These are phyloP conservation scores for Ensete ventricosum DNA, from an alignment of 176 grass and related monocot species.

Conservation along the genomic window DNA sequence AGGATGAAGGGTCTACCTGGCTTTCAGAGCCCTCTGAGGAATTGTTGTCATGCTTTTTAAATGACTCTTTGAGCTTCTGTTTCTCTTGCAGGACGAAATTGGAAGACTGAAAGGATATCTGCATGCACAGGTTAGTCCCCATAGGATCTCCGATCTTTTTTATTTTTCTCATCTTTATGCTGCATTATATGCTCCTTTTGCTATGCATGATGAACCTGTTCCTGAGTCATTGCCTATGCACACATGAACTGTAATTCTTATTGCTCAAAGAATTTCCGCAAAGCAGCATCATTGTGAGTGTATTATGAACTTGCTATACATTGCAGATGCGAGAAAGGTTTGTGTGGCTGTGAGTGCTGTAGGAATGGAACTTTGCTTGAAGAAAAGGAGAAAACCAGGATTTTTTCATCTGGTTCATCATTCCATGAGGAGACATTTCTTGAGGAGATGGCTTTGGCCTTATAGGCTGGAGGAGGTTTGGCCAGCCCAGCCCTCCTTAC, in stretches of 20 bases:
- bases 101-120: conserved; percentile 63
- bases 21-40: conserved; percentile 30
- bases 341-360: conserved; percentile 63
- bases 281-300: not conserved
- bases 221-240: not conserved
- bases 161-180: not conserved
- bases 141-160: not conserved
- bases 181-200: not conserved
- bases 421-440: conserved; percentile 78
- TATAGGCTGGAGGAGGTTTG: conserved; percentile 24
- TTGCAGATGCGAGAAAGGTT: conserved; percentile 78
- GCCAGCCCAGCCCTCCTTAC: not conserved
- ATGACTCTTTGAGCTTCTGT: conserved; percentile 62
- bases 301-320: not conserved
- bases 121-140: conserved; percentile 69
- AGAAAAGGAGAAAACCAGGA: conserved; percentile 48
- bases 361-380: conserved; percentile 66
- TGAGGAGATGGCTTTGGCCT: conserved; percentile 53
- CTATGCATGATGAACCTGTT: not conserved
- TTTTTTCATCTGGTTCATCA: conserved; percentile 26
- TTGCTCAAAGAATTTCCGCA: not conserved
- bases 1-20: conserved; percentile 2
- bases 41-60: conserved; percentile 1
- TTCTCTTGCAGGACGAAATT: conserved; percentile 74
- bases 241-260: not conserved